These are phyloP conservation scores for Dacryopinax primogenitus DNA, from an alignment of 768 basidiomycete genomes.

Conservation along the genomic window DNA sequence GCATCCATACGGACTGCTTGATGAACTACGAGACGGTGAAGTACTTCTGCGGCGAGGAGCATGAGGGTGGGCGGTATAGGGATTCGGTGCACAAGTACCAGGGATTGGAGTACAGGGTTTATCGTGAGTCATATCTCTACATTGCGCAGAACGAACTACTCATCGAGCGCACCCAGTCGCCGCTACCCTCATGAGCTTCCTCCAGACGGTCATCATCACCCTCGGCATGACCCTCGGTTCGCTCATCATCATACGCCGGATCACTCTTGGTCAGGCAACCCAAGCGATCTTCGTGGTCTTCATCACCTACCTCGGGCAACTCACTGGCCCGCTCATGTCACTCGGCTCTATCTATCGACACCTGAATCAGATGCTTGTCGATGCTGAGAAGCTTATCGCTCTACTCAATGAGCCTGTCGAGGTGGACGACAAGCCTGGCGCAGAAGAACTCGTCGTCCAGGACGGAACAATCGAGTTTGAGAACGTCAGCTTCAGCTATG, in stretches of 20 bases:
- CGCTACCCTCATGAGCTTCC: slow-evolving; percentile 59
- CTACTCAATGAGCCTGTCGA: slow-evolving; percentile 73
- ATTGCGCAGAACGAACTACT: neutral
- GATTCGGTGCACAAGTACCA: slow-evolving; percentile 67
- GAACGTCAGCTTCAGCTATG: slow-evolving; percentile 79
- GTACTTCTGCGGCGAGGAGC: slow-evolving; percentile 75
- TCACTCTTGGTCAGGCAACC: slow-evolving; percentile 40
- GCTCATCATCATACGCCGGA: slow-evolving; percentile 59
- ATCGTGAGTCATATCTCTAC: slow-evolving; percentile 41
- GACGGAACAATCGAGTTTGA: slow-evolving; percentile 82
- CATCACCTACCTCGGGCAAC: slow-evolving; percentile 70
- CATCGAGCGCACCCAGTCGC: slow-evolving; percentile 35
- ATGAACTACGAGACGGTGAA: slow-evolving; percentile 53
- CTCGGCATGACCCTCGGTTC: slow-evolving; percentile 70
- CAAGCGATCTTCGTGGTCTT: slow-evolving; percentile 63
- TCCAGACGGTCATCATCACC: slow-evolving; percentile 72
- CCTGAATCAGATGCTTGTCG: slow-evolving; percentile 60
- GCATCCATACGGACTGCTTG: slow-evolving; percentile 69
- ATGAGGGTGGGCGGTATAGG: slow-evolving; percentile 59
- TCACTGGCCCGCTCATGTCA: slow-evolving; percentile 55
- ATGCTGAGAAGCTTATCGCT: slow-evolving; percentile 72
- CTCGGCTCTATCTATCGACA: slow-evolving; percentile 69
- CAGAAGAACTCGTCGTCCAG: slow-evolving; percentile 55
- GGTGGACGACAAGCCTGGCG: slow-evolving; percentile 66
- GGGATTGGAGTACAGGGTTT: slow-evolving; percentile 56